Evolutionary conservation across 108 stramenopile species (phyloP).

Genomic region (Pseudonitzschia multiseries): DNA sequence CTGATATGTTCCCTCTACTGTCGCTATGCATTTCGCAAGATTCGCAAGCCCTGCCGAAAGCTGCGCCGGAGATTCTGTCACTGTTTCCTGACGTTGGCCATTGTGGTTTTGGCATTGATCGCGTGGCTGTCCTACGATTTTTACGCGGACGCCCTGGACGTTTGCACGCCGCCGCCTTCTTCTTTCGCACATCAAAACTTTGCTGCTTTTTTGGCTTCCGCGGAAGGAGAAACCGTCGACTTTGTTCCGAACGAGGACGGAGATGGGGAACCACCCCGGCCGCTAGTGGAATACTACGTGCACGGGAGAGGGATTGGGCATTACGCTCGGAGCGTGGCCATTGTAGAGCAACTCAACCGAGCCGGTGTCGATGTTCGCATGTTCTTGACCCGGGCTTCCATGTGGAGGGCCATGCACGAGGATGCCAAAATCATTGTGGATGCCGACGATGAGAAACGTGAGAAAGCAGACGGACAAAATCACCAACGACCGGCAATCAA

Average conservation of each 20-base stretch:
- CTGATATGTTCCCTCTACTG: conserved; percentile 10
- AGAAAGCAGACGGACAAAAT: background rate
- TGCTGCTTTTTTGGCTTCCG: conserved; percentile 12
- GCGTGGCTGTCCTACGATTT: conserved; percentile 9
- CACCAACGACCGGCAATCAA: background rate
- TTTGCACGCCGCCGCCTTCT: conserved; percentile 32
- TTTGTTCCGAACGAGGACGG: background rate
- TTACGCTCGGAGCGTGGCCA: conserved; percentile 35
- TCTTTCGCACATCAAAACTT: background rate
- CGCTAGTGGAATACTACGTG: conserved; percentile 41
- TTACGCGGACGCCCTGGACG: conserved; percentile 15
- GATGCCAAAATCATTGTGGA: conserved; percentile 9
- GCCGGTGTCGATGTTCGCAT: conserved; percentile 34
- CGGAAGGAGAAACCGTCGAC: background rate
- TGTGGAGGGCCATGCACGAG: conserved; percentile 38
- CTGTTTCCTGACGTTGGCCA: background rate
- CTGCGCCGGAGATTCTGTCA: background rate
- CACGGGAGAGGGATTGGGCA: conserved; percentile 44
- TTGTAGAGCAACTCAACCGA: conserved; percentile 28
- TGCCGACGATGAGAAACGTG: background rate
- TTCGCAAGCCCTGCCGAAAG: conserved; percentile 11
- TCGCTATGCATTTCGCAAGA: background rate
- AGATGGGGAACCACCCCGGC: conserved; percentile 2
- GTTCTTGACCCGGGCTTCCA: conserved; percentile 24
- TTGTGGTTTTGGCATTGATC: background rate